These are phyloP conservation scores for Avena sativa DNA, from an alignment of 176 grass and related monocot genomes.

Conservation along the genomic window DNA sequence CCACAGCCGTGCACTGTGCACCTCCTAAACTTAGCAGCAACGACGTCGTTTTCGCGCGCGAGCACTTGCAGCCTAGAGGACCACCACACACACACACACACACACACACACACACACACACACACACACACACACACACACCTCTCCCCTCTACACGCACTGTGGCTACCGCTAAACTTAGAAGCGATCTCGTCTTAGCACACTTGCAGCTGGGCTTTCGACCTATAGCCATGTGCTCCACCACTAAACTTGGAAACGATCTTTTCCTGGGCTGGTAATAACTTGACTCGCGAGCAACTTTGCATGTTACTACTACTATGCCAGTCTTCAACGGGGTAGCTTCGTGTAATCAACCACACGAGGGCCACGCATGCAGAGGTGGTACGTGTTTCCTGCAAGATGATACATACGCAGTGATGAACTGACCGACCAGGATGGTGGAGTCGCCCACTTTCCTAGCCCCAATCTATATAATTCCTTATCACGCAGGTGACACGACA, in stretches of 20 bases:
- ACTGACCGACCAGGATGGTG: background rate
- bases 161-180: background rate
- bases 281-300: background rate
- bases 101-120: background rate
- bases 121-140: background rate
- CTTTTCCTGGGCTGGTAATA: background rate
- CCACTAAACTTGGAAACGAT: background rate
- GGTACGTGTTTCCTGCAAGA: background rate
- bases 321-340: background rate
- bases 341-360: background rate
- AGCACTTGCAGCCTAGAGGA: background rate
- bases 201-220: background rate
- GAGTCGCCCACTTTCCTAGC: background rate
- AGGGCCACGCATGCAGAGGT: background rate
- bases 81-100: background rate
- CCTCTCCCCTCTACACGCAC: too few species aligned
- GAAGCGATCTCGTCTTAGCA: background rate
- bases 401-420: background rate
- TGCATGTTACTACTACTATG: background rate
- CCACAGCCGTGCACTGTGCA: background rate
- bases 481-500: background rate
- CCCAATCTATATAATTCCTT: background rate
- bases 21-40: background rate
- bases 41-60: background rate
- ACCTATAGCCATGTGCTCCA: background rate